Percentiles rank a stretch among this genome's conserved stretches.
phyloP scores from a whole-genome alignment of 495 filamentous ascomycete genomes.

The Tuber brumale region DNA sequence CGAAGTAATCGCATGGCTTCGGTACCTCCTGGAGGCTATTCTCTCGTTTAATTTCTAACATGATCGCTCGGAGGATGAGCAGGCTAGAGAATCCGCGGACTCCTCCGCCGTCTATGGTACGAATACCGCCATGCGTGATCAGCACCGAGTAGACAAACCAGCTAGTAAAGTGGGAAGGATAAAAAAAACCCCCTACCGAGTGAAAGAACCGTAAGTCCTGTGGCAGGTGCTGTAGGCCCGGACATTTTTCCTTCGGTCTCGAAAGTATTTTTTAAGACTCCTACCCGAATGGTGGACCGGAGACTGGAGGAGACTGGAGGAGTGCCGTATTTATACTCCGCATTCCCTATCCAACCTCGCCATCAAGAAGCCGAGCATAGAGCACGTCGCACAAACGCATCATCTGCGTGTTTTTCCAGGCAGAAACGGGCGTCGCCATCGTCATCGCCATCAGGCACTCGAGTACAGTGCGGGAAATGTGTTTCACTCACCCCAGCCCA shows the following conservation, averaged over 20 bases:
- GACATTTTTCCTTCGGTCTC: background rate
- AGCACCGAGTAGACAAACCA: background rate
- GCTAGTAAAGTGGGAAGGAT: background rate
- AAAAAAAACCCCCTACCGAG: background rate
- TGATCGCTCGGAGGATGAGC: constrained; percentile 88
- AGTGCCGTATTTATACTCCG: background rate
- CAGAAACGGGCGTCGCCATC: background rate
- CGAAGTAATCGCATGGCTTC: constrained; percentile 45
- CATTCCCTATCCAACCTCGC: background rate
- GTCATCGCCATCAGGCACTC: background rate
- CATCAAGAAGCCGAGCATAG: background rate
- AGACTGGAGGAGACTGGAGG: background rate
- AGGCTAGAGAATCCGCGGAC: constrained; percentile 96
- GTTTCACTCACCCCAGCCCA: background rate
- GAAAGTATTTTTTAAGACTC: background rate
- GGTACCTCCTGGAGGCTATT: constrained; percentile 20
- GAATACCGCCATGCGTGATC: background rate
- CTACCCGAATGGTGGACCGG: background rate
- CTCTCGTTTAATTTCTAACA: constrained; percentile 88
- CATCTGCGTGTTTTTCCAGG: background rate
- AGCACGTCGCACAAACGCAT: background rate
- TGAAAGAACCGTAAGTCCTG: background rate
- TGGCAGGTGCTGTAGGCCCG: background rate
- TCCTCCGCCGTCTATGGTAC: constrained; percentile 73
- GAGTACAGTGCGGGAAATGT: background rate